Evolutionary conservation across 2,329 filamentous ascomycete species (phyloP).

Genomic region (Cytospora mali): DNA sequence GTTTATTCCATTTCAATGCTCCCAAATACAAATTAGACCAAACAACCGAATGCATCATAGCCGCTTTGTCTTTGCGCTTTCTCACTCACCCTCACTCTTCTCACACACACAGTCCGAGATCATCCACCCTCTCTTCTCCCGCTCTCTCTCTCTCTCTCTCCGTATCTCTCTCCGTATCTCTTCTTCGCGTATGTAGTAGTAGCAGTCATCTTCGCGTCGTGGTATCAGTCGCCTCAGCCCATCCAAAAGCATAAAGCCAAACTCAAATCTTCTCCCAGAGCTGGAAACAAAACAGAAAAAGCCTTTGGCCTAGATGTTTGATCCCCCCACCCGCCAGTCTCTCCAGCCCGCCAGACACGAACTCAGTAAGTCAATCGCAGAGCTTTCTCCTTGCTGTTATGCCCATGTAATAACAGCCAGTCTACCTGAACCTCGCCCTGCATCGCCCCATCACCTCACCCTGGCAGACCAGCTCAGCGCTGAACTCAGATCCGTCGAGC

Average conservation of each 20-base stretch:
- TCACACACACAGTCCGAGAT: no score
- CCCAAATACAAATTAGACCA: conserved; percentile 15
- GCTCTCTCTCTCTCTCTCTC: neutral
- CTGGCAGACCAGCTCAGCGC: conserved; percentile 97
- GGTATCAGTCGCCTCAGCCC: conserved; percentile 24
- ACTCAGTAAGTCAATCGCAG: neutral
- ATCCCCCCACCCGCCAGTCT: neutral
- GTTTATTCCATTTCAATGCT: conserved; percentile 13
- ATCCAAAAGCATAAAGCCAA: conserved; percentile 16
- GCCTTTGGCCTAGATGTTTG: conserved; percentile 3
- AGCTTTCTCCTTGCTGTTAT: neutral
- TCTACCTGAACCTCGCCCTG: conserved; percentile 79
- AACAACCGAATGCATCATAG: conserved; percentile 11
- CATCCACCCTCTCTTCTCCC: no score
- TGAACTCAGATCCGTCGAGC: conserved; percentile 96
- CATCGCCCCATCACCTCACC: conserved; percentile 98
- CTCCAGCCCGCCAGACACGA: neutral
- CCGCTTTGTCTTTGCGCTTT: conserved; percentile 4
- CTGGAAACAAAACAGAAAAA: neutral
- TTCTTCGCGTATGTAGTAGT: conserved; percentile 12
- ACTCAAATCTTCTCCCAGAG: conserved; percentile 6
- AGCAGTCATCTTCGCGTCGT: conserved; percentile 14
- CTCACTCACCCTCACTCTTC: neutral
- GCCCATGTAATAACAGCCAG: neutral
- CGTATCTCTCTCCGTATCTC: neutral